These are phyloP conservation scores for Raffaelea ambrosiae DNA, from an alignment of 2,329 filamentous ascomycete species.

Conservation along the genomic window DNA sequence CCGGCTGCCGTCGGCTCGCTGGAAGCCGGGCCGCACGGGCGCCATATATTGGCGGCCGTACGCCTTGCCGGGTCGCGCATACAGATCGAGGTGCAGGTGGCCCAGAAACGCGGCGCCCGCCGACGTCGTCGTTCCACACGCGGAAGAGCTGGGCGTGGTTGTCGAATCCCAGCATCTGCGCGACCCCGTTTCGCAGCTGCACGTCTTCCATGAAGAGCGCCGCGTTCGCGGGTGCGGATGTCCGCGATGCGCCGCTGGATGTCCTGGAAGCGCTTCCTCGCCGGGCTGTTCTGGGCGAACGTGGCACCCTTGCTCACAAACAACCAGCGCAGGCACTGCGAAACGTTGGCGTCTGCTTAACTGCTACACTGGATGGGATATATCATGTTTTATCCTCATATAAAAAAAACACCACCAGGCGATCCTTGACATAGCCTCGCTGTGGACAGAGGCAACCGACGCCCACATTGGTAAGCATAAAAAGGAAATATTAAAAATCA, in stretches of 20 bases:
- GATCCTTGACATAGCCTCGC: too few relatives aligned
- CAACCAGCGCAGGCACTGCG: neutral
- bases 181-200: slow-evolving; percentile 65
- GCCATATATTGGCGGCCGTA: slow-evolving; percentile 72
- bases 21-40: slow-evolving; percentile 64
- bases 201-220: slow-evolving; percentile 67
- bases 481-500: neutral
- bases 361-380: neutral
- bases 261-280: slow-evolving; percentile 74
- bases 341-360: neutral
- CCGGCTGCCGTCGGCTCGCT: slow-evolving; percentile 57
- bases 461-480: neutral
- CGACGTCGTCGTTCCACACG: slow-evolving; percentile 68
- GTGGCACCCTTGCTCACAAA: neutral
- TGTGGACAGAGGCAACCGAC: neutral
- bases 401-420: too few relatives aligned
- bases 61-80: slow-evolving; percentile 72
- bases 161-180: slow-evolving; percentile 65
- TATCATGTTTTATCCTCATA: too few relatives aligned
- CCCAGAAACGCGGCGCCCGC: slow-evolving; percentile 67
- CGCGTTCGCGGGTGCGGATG: slow-evolving; percentile 52
- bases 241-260: slow-evolving; percentile 72
- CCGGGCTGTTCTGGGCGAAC: slow-evolving; percentile 52
- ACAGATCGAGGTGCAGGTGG: slow-evolving; percentile 73
- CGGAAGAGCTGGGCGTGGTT: slow-evolving; percentile 70